A percentile compares a stretch with the other conserved stretches of the same genome.
phyloP scores from a whole-genome alignment of 768 basidiomycete species.

The Collybia sordida region DNA sequence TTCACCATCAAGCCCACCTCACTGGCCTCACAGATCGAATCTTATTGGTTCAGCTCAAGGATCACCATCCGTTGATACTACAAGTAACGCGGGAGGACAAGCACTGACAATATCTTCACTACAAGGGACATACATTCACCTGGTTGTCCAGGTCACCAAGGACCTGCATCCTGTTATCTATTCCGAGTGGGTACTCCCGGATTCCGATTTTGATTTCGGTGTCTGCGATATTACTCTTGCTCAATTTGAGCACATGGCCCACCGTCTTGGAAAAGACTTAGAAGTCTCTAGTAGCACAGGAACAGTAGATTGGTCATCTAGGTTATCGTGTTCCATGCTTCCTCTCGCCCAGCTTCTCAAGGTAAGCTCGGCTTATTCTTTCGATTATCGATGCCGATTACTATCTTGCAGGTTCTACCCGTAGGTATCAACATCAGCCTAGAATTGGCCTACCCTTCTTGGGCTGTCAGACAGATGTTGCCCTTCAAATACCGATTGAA shows the following conservation, averaged over 20 bases:
- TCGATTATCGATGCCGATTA: constrained; percentile 7
- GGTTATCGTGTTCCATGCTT: constrained; percentile 57
- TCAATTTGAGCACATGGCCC: constrained; percentile 75
- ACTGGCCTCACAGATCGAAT: constrained; percentile 39
- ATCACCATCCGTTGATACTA: constrained; percentile 68
- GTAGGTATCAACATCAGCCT: constrained; percentile 72
- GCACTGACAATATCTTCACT: constrained; percentile 86
- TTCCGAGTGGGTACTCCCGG: constrained; percentile 73
- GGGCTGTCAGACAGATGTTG: constrained; percentile 40
- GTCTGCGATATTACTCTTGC: constrained; percentile 82
- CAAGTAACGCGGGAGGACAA: constrained; percentile 45
- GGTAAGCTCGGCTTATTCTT: constrained; percentile 41
- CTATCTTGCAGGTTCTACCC: constrained; percentile 51
- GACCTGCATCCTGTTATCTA: constrained; percentile 90
- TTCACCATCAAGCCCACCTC: constrained; percentile 34
- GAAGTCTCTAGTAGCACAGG: constrained; percentile 20
- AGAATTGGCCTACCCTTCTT: constrained; percentile 77
- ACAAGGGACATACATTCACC: constrained; percentile 82
- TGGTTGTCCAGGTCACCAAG: constrained; percentile 88
- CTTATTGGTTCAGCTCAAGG: constrained; percentile 59
- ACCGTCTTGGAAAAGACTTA: constrained; percentile 44
- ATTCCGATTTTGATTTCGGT: constrained; percentile 68
- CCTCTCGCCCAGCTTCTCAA: constrained; percentile 75
- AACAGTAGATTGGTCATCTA: constrained; percentile 44
- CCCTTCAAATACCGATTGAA: constrained; percentile 55